Conservation (phyloP, 495 filamentous ascomycete species). For the Lophiostoma macrostomum region DNA sequence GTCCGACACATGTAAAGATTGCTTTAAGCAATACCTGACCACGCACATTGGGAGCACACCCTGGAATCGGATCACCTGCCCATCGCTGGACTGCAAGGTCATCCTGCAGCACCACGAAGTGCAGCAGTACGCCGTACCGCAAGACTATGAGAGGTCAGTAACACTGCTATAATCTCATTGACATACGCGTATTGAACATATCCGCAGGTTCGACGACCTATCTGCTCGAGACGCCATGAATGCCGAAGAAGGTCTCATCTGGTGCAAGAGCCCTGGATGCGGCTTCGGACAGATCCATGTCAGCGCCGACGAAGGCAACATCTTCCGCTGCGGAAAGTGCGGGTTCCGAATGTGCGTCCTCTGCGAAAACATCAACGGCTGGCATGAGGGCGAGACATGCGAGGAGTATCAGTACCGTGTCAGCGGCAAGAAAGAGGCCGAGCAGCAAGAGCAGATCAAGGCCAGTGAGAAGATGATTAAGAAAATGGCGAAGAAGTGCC, state of each 20-base stretch:
- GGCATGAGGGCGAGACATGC: slow-evolving; percentile 46
- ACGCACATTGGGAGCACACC: slow-evolving; percentile 16
- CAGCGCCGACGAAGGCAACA: slow-evolving; percentile 26
- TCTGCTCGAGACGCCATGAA: slow-evolving; percentile 29
- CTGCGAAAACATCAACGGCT: slow-evolving; percentile 40
- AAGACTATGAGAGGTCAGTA: slow-evolving; percentile 20
- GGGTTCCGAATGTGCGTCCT: slow-evolving; percentile 41
- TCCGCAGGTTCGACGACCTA: slow-evolving; percentile 38
- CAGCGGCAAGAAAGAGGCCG: slow-evolving; percentile 25
- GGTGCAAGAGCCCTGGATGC: slow-evolving; percentile 41
- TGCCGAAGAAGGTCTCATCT: slow-evolving; percentile 40
- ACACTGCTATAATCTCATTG: slow-evolving; percentile 1
- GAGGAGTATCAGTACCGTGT: slow-evolving; percentile 39
- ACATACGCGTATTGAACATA: background rate
- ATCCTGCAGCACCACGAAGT: slow-evolving; percentile 19
- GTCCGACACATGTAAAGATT: slow-evolving; percentile 16
- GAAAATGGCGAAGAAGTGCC: slow-evolving; percentile 38
- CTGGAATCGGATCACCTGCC: slow-evolving; percentile 30
- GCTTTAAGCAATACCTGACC: slow-evolving; percentile 23
- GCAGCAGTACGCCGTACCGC: slow-evolving; percentile 15
- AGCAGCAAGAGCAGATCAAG: slow-evolving; percentile 31
- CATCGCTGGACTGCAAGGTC: slow-evolving; percentile 14
- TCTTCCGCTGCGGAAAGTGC: slow-evolving; percentile 41
- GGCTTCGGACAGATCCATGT: slow-evolving; percentile 42
- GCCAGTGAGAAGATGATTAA: slow-evolving; percentile 26